Evolutionary conservation across 2,329 filamentous ascomycete genomes (phyloP), one percentile per base, ranked within the genome.

Genomic region (Stachybotrys chartarum): DNA sequence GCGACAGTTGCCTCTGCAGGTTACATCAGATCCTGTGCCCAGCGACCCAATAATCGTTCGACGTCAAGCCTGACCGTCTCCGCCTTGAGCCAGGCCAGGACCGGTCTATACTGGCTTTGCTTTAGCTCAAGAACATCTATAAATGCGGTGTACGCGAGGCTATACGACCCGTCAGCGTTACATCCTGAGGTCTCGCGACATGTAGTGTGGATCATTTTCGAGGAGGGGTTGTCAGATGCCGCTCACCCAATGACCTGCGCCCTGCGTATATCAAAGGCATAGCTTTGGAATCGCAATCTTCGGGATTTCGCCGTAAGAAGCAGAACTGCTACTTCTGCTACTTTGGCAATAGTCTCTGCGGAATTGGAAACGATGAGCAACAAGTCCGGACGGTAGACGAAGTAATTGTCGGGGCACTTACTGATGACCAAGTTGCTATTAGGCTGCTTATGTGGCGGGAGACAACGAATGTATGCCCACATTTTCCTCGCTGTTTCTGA

Each of bases 401-500:
- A 24, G 24, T 24, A 24, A 24, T 24, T 44, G 11, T 44, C 5
- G 10, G 31, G 14, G 6, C 12, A 71, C 82, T 69, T 72, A 87
- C 85, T 80, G 74, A 75, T 85, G 35, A 93, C 71, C n/a, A 96
- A 69, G 32, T 67, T 70, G 4, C 76, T 66, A 7, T 77, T 70
- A 3, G 88, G 88, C 60, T 81, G 82, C 61, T 79, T 81, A 5
- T 66, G 63, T 39, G 64, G 67, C 2, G 81, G 77, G 35, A 97
- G 74, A 56, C 83, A 85, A 7, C 78, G 75, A 7, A 75, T 68
- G 60, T 87, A 86, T 0, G 79, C 80, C 78, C 79, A 84, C 75
- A 82, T 82, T 73, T 93, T 95, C 73, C 83, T 84, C 8, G 90
- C 91, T 7, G 88, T 85, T 68, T 95, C 90, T 17, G 76, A 64